Evolutionary conservation across 768 basidiomycete species (phyloP).

Genomic region (Pleurotus djamor): DNA sequence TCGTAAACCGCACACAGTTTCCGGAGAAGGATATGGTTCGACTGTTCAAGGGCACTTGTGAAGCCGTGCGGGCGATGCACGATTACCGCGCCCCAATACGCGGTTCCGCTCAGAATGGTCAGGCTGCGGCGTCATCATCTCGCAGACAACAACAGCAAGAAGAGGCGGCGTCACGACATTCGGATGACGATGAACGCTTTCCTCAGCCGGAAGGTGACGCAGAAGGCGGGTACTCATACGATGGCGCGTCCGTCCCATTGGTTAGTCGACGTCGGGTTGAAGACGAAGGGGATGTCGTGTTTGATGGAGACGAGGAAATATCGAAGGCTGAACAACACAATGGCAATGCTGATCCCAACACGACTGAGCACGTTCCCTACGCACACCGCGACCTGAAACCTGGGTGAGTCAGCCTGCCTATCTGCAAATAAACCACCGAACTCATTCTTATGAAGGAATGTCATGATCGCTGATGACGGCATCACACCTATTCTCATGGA

Average conservation of each 20-base stretch:
- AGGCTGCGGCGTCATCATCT: slow-evolving; percentile 16
- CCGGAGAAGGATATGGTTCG: slow-evolving; percentile 86
- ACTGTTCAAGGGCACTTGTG: slow-evolving; percentile 92
- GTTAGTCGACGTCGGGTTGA: slow-evolving; percentile 51
- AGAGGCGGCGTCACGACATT: slow-evolving; percentile 24
- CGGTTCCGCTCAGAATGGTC: slow-evolving; percentile 14
- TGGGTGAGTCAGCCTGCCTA: slow-evolving; percentile 52
- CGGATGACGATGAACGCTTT: slow-evolving; percentile 68
- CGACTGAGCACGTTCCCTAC: slow-evolving; percentile 74
- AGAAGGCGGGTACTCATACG: slow-evolving; percentile 76
- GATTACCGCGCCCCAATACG: slow-evolving; percentile 64
- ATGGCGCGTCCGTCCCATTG: slow-evolving; percentile 53
- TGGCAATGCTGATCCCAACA: slow-evolving; percentile 29
- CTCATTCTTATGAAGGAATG: slow-evolving; percentile 56
- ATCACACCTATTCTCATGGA: slow-evolving; percentile 93
- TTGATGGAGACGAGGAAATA: slow-evolving; percentile 79
- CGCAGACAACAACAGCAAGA: slow-evolving; percentile 8
- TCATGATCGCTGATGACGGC: slow-evolving; percentile 96
- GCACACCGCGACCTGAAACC: slow-evolving; percentile 98
- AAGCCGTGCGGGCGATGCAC: slow-evolving; percentile 95
- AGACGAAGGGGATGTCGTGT: slow-evolving; percentile 62
- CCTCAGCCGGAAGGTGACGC: slow-evolving; percentile 75
- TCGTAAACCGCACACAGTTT: slow-evolving; percentile 79
- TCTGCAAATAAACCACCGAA: not conserved
- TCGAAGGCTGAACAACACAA: slow-evolving; percentile 37